Percentiles rank a stretch among this genome's conserved stretches.
These are phyloP conservation scores for Phaseolus lunatus DNA, from an alignment of 306 rosid species.

Conservation along the genomic window DNA sequence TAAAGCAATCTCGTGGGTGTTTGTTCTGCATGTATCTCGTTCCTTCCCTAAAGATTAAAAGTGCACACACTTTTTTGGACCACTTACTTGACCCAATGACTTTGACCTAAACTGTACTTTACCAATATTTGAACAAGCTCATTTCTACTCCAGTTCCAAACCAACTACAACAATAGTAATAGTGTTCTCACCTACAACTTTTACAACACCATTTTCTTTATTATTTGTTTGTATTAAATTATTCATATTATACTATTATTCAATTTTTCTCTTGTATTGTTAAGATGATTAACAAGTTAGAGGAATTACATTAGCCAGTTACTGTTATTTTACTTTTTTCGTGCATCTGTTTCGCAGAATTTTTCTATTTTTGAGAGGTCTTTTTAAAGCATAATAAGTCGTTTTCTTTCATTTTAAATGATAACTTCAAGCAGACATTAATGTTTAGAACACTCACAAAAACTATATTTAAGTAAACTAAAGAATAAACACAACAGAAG, in stretches of 20 bases:
- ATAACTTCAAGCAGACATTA: no score
- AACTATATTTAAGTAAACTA: neutral
- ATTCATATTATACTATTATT: neutral
- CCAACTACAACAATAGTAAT: neutral
- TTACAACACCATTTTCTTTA: neutral
- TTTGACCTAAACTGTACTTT: neutral
- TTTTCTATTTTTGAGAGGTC: no score
- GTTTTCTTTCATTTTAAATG: neutral
- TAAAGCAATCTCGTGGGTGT: neutral
- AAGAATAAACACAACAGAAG: no score
- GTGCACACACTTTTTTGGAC: slow-evolving; percentile 13
- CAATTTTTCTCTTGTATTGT: no score
- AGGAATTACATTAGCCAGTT: no score
- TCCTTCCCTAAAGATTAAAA: slow-evolving; percentile 12
- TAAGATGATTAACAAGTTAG: no score
- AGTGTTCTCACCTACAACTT: neutral
- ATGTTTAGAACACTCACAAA: neutral
- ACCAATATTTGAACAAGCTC: neutral
- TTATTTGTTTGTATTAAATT: neutral
- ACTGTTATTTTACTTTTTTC: no score
- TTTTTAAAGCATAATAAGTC: neutral
- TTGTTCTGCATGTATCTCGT: slow-evolving; percentile 1
- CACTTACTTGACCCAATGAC: neutral
- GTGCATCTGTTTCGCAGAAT: no score
- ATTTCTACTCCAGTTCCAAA: neutral